Base-by-base conservation (phyloP, 148 eudicot genomes). In the Vaccinium darrowii region DNA sequence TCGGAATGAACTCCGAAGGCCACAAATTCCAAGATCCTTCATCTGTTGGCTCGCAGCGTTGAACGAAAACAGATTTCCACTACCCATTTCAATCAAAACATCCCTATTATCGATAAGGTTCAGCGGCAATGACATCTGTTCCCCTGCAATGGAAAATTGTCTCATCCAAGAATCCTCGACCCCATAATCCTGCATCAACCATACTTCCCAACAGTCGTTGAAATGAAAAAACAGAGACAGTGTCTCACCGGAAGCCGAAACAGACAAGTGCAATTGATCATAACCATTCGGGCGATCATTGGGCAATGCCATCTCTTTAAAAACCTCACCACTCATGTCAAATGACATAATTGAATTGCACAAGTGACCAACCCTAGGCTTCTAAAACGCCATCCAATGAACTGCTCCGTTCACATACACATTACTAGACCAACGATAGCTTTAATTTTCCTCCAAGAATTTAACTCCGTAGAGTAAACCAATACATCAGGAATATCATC, bases 131-230 rank as follows among this genome's bases (percentile, higher is more conserved):
- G 30, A 58, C 5, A 77, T 53, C 11, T 12, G 81, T 7, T 14
- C 30, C 27, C 39, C 80, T 8, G 7, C 50, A 77, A 84, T 51
- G 5, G 21, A 58, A 50, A 67, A 73, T 56, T 50, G 75, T 69
- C n/a, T 86, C 51, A 21, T 83, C 90, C 90, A 88, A 72, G 88
- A 88, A 39, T 82, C 87, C 18, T 74, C 88, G n/a, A 84, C 65
- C 0, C 90, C 88, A 51, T 88, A 86, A 25, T 88, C 81, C 27
- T 75, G 80, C 90, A 88, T 88, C 84, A 79, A 84, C 88, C 90
- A 88, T 4, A 84, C 43, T 16, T 84, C 87, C 88, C 87, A 86
- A 18, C 52, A 14, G 50, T 78, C 62, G 10, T 79, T 60, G n/a
- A 36, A 58, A 69, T 80, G 57, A 21, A 80, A 53, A 86, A 82